Conservation (phyloP, 352 stramenopile species). For the Globisporangium paddicum region DNA sequence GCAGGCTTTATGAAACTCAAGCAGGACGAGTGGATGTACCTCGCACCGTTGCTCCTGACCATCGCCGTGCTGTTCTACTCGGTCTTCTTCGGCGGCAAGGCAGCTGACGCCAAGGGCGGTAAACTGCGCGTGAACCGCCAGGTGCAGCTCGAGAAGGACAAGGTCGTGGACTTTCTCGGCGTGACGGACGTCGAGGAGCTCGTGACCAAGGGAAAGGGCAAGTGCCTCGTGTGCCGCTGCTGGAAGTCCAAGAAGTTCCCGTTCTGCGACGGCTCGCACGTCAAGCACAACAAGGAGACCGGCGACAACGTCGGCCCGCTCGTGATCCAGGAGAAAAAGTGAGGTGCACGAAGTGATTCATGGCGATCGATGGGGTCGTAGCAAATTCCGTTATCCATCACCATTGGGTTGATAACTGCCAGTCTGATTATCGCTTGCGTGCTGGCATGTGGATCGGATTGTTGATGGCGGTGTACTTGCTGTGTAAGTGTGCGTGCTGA, state of each 20-base stretch:
- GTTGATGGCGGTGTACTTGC: too few species aligned
- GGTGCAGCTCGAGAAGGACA: constrained; percentile 74
- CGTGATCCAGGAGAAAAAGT: constrained; percentile 60
- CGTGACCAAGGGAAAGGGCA: constrained; percentile 66
- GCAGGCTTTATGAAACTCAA: constrained; percentile 81
- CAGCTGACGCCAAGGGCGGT: constrained; percentile 24
- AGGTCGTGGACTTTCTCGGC: constrained; percentile 67
- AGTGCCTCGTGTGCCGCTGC: constrained; percentile 80
- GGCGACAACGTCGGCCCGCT: constrained; percentile 80
- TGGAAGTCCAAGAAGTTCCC: constrained; percentile 90
- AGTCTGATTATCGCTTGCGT: too few species aligned
- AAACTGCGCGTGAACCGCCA: constrained; percentile 68
- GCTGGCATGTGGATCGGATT: too few species aligned
- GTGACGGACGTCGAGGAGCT: constrained; percentile 78
- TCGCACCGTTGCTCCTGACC: constrained; percentile 76
- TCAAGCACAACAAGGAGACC: constrained; percentile 88
- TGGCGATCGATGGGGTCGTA: too few species aligned
- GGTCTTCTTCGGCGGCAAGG: constrained; percentile 55
- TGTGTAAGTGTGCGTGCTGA: too few species aligned
- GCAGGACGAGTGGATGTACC: constrained; percentile 80
- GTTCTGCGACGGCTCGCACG: constrained; percentile 71
- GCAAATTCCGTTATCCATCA: too few species aligned
- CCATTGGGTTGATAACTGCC: too few species aligned
- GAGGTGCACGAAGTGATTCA: too few species aligned
- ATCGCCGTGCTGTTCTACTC: constrained; percentile 68